Percentiles rank a stretch among this genome's conserved stretches.
Conservation (phyloP, 495 filamentous ascomycete species). For the Annulohypoxylon nitens region DNA sequence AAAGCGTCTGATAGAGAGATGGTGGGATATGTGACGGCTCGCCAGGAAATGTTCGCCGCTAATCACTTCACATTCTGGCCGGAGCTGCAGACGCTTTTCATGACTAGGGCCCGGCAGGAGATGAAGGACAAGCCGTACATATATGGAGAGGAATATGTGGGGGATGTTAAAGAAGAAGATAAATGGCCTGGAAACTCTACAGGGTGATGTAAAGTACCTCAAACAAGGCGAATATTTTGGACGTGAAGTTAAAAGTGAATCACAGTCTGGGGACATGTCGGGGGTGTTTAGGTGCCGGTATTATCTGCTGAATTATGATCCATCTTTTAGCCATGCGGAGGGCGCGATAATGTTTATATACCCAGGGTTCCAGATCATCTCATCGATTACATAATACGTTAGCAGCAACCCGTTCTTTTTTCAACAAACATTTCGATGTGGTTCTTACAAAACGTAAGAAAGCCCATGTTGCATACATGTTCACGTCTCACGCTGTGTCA, state of each 20-base stretch:
- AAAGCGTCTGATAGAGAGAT: not conserved
- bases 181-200: not conserved
- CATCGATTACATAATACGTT: no score
- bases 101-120: not conserved
- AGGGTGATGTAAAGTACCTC: not conserved
- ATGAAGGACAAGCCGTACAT: not conserved
- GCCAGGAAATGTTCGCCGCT: slow-evolving; percentile 6
- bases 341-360: no score
- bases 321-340: no score
- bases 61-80: slow-evolving; percentile 1
- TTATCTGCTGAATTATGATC: no score
- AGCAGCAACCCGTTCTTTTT: no score
- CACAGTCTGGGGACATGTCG: no score
- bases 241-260: no score
- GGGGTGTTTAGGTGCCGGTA: no score
- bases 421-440: no score
- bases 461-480: not conserved
- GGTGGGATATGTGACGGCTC: not conserved
- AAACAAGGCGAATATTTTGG: not conserved
- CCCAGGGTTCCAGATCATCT: no score
- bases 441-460: no score
- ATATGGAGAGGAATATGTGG: not conserved
- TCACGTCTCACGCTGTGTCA: slow-evolving; percentile 40
- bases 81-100: not conserved
- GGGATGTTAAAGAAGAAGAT: not conserved